A percentile compares a stretch with the other conserved stretches of the same genome.
phyloP scores from a whole-genome alignment of 2,329 filamentous ascomycete genomes.

The Diaporthe aspalathi region DNA sequence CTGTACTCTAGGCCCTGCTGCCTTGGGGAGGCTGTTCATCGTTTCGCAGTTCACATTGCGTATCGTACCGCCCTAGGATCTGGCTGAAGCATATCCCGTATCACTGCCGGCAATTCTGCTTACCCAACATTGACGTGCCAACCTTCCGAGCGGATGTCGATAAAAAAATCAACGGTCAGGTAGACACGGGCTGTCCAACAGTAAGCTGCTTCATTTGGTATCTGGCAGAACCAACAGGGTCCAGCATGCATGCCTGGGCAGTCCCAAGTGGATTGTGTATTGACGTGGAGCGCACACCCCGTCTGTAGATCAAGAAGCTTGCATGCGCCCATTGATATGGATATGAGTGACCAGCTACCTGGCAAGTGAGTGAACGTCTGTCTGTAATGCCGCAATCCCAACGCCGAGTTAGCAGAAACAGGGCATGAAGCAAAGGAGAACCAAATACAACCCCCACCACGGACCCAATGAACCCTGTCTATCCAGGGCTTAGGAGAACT shows the following conservation, averaged over 20 bases:
- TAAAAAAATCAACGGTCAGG: neutral
- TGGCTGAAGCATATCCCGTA: neutral
- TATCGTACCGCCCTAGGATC: too few relatives aligned
- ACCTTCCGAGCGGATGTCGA: neutral
- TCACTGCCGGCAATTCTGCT: neutral
- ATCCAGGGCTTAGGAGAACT: constrained; percentile 48
- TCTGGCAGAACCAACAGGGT: too few relatives aligned
- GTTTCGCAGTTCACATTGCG: neutral
- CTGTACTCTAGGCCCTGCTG: neutral
- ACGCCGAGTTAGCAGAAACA: constrained; percentile 19
- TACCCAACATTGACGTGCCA: neutral
- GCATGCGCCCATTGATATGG: neutral
- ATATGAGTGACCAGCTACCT: constrained; percentile 7
- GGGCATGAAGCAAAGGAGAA: neutral
- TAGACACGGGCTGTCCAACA: too few relatives aligned
- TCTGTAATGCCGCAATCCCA: constrained; percentile 27
- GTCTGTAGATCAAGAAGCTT: neutral
- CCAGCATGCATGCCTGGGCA: too few relatives aligned
- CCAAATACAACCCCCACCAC: neutral
- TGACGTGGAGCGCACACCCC: neutral
- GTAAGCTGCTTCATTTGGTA: too few relatives aligned
- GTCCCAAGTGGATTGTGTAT: neutral
- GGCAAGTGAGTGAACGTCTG: constrained; percentile 26
- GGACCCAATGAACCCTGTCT: neutral
- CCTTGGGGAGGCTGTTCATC: neutral